These are phyloP conservation scores for Alisma plantagoaquatica DNA, from an alignment of 106 monocot species.

Conservation along the genomic window DNA sequence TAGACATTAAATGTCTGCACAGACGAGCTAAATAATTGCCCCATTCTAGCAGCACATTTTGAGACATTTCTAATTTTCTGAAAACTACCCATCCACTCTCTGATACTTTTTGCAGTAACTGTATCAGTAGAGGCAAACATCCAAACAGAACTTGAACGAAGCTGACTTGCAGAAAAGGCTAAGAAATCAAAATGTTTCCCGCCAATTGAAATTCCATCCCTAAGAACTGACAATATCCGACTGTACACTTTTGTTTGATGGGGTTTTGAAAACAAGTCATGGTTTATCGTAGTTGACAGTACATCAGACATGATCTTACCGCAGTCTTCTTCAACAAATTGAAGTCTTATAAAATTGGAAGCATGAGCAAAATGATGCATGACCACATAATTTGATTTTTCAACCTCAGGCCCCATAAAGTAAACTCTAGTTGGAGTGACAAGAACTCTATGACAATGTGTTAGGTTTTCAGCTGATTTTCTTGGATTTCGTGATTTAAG, in stretches of 20 bases:
- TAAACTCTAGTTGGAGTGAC: conserved; percentile 86
- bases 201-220: conserved; percentile 60
- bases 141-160: conserved; percentile 80
- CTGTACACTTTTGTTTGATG: conserved; percentile 49
- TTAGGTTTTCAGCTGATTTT: conserved; percentile 35
- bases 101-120: conserved; percentile 49
- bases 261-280: conserved; percentile 40
- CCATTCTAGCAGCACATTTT: conserved; percentile 99
- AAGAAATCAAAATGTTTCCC: conserved; percentile 87
- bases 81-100: conserved; percentile 94
- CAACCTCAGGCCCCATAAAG: conserved; percentile 76
- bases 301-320: conserved; percentile 61
- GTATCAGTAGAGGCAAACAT: conserved; percentile 83
- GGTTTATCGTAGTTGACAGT: conserved; percentile 46
- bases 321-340: conserved; percentile 97
- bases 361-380: conserved; percentile 57
- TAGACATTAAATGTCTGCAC: conserved; percentile 42
- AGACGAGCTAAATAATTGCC: conserved; percentile 96
- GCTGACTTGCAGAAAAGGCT: conserved; percentile 97
- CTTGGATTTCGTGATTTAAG: conserved; percentile 7
- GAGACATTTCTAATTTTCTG: conserved; percentile 63
- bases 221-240: conserved; percentile 63
- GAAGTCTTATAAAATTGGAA: conserved; percentile 80
- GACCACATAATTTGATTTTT: conserved; percentile 70
- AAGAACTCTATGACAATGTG: conserved; percentile 64